These are phyloP conservation scores for Tuber microsphaerosporum DNA, from an alignment of 495 filamentous ascomycete genomes.

Conservation along the genomic window DNA sequence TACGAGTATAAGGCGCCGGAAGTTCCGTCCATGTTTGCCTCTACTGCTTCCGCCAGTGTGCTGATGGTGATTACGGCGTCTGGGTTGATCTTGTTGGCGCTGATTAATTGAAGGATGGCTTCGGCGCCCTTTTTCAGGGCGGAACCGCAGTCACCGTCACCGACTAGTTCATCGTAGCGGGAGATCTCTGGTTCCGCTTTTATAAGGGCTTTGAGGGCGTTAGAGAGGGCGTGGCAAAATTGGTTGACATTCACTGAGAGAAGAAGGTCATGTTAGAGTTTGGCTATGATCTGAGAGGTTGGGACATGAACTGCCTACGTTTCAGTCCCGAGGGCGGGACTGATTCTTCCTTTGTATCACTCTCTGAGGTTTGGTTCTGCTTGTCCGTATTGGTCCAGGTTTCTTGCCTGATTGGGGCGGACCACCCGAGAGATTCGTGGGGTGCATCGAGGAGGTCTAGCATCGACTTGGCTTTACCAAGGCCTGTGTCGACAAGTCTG, in stretches of 20 bases:
- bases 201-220: conserved; percentile 66
- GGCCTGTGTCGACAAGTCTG: conserved; percentile 70
- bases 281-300: not conserved
- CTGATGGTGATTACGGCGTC: conserved; percentile 68
- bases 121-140: conserved; percentile 86
- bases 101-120: conserved; percentile 63
- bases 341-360: conserved; percentile 45
- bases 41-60: conserved; percentile 73
- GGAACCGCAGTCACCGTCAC: conserved; percentile 92
- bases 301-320: conserved; percentile 43
- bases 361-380: conserved; percentile 44
- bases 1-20: conserved; percentile 82
- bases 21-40: conserved; percentile 88
- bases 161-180: conserved; percentile 81
- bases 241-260: conserved; percentile 52
- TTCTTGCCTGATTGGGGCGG: conserved; percentile 55
- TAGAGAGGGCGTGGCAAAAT: conserved; percentile 55
- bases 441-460: conserved; percentile 80
- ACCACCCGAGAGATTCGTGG: conserved; percentile 78
- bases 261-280: conserved; percentile 8
- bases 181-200: conserved; percentile 76
- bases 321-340: conserved; percentile 62
- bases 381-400: conserved; percentile 53
- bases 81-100: conserved; percentile 51
- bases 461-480: conserved; percentile 69